These are phyloP conservation scores for Cercospora beticola DNA, from an alignment of 2,329 filamentous ascomycete genomes.

Conservation along the genomic window DNA sequence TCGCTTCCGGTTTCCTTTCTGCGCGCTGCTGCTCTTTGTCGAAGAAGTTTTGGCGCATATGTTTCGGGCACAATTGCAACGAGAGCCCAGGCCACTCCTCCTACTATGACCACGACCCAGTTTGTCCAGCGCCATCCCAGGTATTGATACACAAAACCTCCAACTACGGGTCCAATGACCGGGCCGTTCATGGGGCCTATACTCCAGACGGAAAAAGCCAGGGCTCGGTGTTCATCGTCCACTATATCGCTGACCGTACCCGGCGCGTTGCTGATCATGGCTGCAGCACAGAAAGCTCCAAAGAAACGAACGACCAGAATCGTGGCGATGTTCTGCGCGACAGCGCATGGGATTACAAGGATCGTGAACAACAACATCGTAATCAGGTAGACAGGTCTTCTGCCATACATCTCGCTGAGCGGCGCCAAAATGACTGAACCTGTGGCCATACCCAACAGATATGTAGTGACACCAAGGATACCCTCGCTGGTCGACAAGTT, in stretches of 20 bases:
- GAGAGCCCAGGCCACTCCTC: conserved; percentile 60
- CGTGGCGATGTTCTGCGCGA: conserved; percentile 65
- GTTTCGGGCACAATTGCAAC: conserved; percentile 69
- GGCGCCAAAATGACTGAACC: conserved; percentile 74
- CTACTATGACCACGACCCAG: conserved; percentile 75
- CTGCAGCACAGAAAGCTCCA: conserved; percentile 70
- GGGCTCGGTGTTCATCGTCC: conserved; percentile 73
- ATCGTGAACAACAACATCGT: conserved; percentile 65
- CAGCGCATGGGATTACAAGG: conserved; percentile 68
- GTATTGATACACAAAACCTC: conserved; percentile 75
- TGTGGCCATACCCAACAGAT: conserved; percentile 70
- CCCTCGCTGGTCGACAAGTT: conserved; percentile 60
- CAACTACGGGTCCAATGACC: conserved; percentile 55
- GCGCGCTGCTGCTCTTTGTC: conserved; percentile 62
- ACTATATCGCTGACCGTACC: conserved; percentile 82
- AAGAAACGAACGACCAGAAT: conserved; percentile 75
- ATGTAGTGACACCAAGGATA: conserved; percentile 75
- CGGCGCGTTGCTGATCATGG: conserved; percentile 79
- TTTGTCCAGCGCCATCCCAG: conserved; percentile 76
- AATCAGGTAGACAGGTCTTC: conserved; percentile 65
- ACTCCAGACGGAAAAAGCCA: conserved; percentile 81
- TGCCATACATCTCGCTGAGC: conserved; percentile 68
- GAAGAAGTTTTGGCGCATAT: conserved; percentile 70
- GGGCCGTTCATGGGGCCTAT: conserved; percentile 79
- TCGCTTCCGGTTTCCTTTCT: conserved; percentile 69